These are phyloP conservation scores for Claviceps quebecensis DNA, from an alignment of 2,329 filamentous ascomycete genomes.

Conservation along the genomic window DNA sequence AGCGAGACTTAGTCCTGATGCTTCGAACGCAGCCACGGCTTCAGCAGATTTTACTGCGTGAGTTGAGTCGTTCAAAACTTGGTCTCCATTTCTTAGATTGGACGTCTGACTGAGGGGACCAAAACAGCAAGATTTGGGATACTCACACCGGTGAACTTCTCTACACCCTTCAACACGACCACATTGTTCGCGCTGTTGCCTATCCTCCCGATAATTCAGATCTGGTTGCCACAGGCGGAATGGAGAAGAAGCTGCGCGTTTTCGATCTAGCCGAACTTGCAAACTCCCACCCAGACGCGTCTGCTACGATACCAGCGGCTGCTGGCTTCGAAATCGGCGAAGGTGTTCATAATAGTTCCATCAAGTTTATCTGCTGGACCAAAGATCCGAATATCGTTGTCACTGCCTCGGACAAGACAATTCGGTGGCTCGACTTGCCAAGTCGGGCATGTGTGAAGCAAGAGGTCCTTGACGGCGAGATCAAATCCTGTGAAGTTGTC, in stretches of 20 bases:
- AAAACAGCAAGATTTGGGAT: slow-evolving; percentile 87
- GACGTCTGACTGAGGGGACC: not conserved
- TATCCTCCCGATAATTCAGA: slow-evolving; percentile 71
- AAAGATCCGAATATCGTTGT: slow-evolving; percentile 76
- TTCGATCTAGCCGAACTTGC: slow-evolving; percentile 64
- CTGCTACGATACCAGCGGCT: slow-evolving; percentile 41
- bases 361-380: slow-evolving; percentile 95
- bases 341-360: slow-evolving; percentile 70
- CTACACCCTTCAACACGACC: slow-evolving; percentile 76
- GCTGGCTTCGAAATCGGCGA: slow-evolving; percentile 75
- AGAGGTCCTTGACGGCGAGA: slow-evolving; percentile 66
- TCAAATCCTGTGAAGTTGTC: slow-evolving; percentile 86
- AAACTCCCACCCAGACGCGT: slow-evolving; percentile 22
- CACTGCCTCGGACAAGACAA: slow-evolving; percentile 80
- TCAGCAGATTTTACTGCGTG: slow-evolving; percentile 93
- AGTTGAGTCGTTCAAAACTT: slow-evolving; percentile 17
- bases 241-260: slow-evolving; percentile 91
- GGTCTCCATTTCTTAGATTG: not conserved
- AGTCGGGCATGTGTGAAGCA: slow-evolving; percentile 62
- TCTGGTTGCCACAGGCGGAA: slow-evolving; percentile 84
- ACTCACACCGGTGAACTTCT: slow-evolving; percentile 85
- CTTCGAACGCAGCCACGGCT: slow-evolving; percentile 76
- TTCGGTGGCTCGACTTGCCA: slow-evolving; percentile 89
- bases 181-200: slow-evolving; percentile 88
- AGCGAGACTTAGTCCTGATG: slow-evolving; percentile 77